Evolutionary conservation across 441 rosid genomes (phyloP).

Genomic region (Arabidopsis lyrata): DNA sequence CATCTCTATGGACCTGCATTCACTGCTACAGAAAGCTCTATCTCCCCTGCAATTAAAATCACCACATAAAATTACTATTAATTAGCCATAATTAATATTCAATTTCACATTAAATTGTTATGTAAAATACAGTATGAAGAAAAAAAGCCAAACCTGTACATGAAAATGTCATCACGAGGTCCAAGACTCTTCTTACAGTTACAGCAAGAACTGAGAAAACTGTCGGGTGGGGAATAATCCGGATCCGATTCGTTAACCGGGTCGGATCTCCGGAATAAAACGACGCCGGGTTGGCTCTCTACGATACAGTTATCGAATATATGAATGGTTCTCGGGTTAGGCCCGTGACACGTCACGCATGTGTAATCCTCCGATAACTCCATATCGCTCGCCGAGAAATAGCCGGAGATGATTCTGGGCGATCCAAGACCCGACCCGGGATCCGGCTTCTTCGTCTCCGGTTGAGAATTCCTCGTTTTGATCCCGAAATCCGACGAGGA

Average conservation of each 20-base stretch:
- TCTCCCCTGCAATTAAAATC: conserved; percentile 64
- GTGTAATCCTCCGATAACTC: conserved; percentile 95
- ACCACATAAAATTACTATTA: conserved; percentile 10
- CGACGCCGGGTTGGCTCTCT: conserved; percentile 64
- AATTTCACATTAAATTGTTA: background rate
- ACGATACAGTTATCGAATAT: conserved; percentile 83
- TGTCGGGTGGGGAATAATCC: conserved; percentile 51
- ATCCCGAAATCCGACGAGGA: conserved; percentile 71
- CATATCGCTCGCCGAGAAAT: conserved; percentile 72
- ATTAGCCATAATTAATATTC: background rate
- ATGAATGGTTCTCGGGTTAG: conserved; percentile 83
- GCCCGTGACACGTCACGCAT: conserved; percentile 86
- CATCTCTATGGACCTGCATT: conserved; percentile 71
- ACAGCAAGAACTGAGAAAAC: conserved; percentile 77
- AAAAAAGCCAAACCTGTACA: conserved; percentile 71
- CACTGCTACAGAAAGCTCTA: conserved; percentile 92
- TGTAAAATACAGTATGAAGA: background rate
- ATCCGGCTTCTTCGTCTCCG: conserved; percentile 30
- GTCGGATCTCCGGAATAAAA: conserved; percentile 40
- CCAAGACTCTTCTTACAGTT: conserved; percentile 83
- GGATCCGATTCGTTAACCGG: conserved; percentile 32
- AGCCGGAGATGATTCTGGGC: conserved; percentile 51
- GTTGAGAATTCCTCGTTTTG: conserved; percentile 61
- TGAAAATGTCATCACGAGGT: conserved; percentile 84
- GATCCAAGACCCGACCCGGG: conserved; percentile 49